Conservation (phyloP, 345 rosid species). For the Corchorus olitorius region DNA sequence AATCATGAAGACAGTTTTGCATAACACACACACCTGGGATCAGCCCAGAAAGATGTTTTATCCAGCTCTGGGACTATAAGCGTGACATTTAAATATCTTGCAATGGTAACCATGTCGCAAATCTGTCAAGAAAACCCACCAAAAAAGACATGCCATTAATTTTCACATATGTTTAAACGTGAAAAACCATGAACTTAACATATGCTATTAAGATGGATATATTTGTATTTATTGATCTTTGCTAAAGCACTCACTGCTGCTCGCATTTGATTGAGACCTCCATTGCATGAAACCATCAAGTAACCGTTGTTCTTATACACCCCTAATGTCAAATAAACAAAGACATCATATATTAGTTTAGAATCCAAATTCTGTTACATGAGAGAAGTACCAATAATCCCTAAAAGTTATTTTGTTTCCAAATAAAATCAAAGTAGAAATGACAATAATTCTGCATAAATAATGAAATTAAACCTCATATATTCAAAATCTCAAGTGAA, state of each 20-base stretch:
- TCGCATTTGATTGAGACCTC: conserved; percentile 95
- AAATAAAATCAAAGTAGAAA: not conserved
- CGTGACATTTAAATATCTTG: conserved; percentile 80
- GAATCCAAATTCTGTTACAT: not conserved
- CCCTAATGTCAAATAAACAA: conserved; percentile 49
- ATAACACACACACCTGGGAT: conserved; percentile 66
- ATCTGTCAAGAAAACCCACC: conserved; percentile 44
- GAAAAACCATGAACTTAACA: conserved; percentile 11
- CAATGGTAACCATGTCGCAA: conserved; percentile 90
- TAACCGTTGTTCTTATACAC: conserved; percentile 93
- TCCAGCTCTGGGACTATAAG: conserved; percentile 90
- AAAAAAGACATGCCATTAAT: conserved; percentile 1
- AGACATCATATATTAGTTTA: not conserved
- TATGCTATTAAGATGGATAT: not conserved
- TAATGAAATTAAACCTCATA: not conserved
- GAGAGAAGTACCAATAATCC: not conserved
- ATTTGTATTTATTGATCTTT: not conserved
- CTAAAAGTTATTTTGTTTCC: not conserved
- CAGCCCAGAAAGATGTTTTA: conserved; percentile 89
- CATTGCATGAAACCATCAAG: conserved; percentile 90
- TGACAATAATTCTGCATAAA: not conserved
- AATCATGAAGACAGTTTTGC: not conserved
- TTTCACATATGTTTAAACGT: not conserved
- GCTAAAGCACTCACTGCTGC: conserved; percentile 63
- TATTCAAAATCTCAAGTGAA: not conserved